phyloP scores from a whole-genome alignment of 768 basidiomycete genomes.

The Pleurotus platypus region DNA sequence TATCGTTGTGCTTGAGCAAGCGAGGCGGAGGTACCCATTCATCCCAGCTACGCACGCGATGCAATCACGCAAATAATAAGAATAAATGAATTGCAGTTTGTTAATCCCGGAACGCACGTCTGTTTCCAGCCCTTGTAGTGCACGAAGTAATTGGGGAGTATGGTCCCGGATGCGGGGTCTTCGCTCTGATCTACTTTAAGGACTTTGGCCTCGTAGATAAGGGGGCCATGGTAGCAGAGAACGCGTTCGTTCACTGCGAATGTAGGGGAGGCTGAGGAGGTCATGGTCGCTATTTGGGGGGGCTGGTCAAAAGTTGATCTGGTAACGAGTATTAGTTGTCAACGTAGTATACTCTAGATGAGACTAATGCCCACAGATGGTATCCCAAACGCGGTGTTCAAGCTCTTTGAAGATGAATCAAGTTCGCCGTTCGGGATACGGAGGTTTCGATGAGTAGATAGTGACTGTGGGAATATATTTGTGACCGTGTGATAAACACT shows the following conservation, averaged over 20 bases:
- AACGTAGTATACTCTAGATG: no score
- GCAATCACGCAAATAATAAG: neutral
- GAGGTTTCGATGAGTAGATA: neutral
- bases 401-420: no score
- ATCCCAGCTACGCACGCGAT: constrained; percentile 68
- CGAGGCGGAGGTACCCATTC: constrained; percentile 89
- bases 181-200: constrained; percentile 63
- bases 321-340: no score
- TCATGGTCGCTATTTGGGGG: neutral
- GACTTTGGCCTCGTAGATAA: constrained; percentile 96
- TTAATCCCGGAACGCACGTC: constrained; percentile 54
- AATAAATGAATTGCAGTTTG: neutral
- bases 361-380: no score
- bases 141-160: constrained; percentile 82
- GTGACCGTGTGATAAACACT: neutral
- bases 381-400: no score
- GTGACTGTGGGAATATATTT: neutral
- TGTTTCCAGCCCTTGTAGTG: constrained; percentile 99
- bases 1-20: constrained; percentile 81
- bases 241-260: constrained; percentile 73
- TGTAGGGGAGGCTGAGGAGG: constrained; percentile 16
- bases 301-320: neutral
- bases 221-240: constrained; percentile 91
- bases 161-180: constrained; percentile 33
- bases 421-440: no score